Conservation (phyloP, 139 green algal genomes). For the Raphidocelis subcapitata region DNA sequence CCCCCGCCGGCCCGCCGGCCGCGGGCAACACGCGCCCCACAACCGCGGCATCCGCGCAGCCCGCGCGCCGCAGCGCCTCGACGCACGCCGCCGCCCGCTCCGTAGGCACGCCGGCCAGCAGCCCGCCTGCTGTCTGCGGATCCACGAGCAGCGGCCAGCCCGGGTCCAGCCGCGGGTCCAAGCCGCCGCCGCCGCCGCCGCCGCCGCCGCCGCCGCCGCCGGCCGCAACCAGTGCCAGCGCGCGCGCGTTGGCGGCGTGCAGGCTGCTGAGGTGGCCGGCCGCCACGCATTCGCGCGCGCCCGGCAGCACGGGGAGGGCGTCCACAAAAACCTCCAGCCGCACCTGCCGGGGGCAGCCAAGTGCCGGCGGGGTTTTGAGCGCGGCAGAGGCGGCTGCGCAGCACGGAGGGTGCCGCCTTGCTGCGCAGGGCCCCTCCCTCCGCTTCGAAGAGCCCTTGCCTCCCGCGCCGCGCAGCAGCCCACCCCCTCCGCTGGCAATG, state of each 20-base stretch:
- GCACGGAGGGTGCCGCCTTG: neutral
- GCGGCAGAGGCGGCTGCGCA: neutral
- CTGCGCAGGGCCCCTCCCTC: neutral
- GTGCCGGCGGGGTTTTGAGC: neutral
- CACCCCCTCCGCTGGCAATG: too few species aligned
- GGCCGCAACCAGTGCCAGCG: slow-evolving; percentile 26
- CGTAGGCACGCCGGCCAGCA: slow-evolving; percentile 62
- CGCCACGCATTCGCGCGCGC: slow-evolving; percentile 43
- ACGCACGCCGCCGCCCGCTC: slow-evolving; percentile 42
- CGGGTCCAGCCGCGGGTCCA: neutral
- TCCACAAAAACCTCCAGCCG: slow-evolving; percentile 33
- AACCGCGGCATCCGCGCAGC: slow-evolving; percentile 51
- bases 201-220: slow-evolving; percentile 7
- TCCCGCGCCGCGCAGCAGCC: too few species aligned
- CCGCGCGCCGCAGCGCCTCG: slow-evolving; percentile 36
- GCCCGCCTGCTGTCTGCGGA: slow-evolving; percentile 72
- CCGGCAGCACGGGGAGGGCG: slow-evolving; percentile 60
- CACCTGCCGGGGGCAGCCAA: neutral
- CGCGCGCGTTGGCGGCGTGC: slow-evolving; percentile 56
- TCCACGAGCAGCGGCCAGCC: slow-evolving; percentile 65
- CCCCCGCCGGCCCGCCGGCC: too few species aligned
- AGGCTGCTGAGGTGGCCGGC: slow-evolving; percentile 60
- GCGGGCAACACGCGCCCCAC: slow-evolving; percentile 45
- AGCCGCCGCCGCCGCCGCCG: too few species aligned
- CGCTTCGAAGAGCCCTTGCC: too few species aligned